Evolutionary conservation across 2,329 filamentous ascomycete species (phyloP).

Genomic region (Aspergillus vadensis): DNA sequence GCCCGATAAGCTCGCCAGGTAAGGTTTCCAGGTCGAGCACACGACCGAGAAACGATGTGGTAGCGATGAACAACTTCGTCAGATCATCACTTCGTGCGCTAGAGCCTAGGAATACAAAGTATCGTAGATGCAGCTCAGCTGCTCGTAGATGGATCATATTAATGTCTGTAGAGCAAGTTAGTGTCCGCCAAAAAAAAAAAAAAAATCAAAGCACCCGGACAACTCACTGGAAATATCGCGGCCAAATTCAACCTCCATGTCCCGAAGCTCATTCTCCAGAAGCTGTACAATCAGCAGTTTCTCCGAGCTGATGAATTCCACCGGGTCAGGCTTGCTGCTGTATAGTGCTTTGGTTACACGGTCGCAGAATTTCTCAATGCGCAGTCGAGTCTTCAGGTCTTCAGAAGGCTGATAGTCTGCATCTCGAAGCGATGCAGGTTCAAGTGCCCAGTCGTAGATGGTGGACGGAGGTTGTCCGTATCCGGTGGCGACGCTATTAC

Average conservation of each 20-base stretch:
- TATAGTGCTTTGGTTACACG: slow-evolving; percentile 60
- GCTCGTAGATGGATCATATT: slow-evolving; percentile 51
- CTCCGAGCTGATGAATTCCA: slow-evolving; percentile 48
- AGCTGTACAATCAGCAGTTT: slow-evolving; percentile 48
- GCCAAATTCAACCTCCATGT: slow-evolving; percentile 56
- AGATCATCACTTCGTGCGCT: slow-evolving; percentile 46
- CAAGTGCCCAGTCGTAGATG: slow-evolving; percentile 60
- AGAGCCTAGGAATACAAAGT: slow-evolving; percentile 51
- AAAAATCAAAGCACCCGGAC: slow-evolving; percentile 9
- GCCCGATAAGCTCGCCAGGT: slow-evolving; percentile 51
- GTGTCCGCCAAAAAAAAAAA: slow-evolving; percentile 7
- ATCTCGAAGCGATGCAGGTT: slow-evolving; percentile 46
- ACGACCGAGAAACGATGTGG: slow-evolving; percentile 48
- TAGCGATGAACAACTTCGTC: slow-evolving; percentile 48
- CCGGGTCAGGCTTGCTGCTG: slow-evolving; percentile 57
- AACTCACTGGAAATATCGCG: slow-evolving; percentile 37
- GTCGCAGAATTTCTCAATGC: slow-evolving; percentile 61
- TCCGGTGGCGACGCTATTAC: slow-evolving; percentile 59
- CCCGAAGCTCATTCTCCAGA: slow-evolving; percentile 47
- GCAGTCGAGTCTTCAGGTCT: slow-evolving; percentile 53
- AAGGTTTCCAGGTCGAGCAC: slow-evolving; percentile 48
- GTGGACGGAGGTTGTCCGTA: slow-evolving; percentile 66
- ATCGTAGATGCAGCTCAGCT: slow-evolving; percentile 47
- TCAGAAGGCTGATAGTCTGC: slow-evolving; percentile 51
- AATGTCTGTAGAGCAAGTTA: slow-evolving; percentile 35